These are phyloP conservation scores for Xylaria palmicola DNA, from an alignment of 495 filamentous ascomycete species.

Conservation along the genomic window DNA sequence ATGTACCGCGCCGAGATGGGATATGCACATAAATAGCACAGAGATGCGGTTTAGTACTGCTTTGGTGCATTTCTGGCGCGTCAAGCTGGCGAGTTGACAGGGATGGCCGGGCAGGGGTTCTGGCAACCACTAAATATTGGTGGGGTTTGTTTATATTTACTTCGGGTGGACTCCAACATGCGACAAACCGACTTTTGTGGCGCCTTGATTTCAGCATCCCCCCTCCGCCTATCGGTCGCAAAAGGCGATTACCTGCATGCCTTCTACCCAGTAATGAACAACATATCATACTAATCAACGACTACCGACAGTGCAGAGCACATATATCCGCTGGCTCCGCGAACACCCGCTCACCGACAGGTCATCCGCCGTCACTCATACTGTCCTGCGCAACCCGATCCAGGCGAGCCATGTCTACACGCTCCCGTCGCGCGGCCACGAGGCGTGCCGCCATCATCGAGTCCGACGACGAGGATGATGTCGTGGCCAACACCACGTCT, in stretches of 20 bases:
- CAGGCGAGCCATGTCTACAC: slow-evolving; percentile 56
- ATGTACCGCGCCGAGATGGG: too few species aligned
- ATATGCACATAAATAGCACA: too few species aligned
- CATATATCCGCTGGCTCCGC: background rate
- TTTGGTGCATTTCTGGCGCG: background rate
- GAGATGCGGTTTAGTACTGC: background rate
- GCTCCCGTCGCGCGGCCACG: slow-evolving; percentile 70
- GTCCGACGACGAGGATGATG: slow-evolving; percentile 70
- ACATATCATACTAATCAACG: background rate
- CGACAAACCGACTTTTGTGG: background rate
- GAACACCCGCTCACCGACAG: background rate
- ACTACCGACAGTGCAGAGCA: background rate
- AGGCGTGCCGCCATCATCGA: slow-evolving; percentile 71
- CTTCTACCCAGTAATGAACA: background rate
- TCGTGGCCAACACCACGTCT: slow-evolving; percentile 54
- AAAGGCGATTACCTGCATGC: background rate
- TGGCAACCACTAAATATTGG: slow-evolving; percentile 9
- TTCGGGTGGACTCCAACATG: slow-evolving; percentile 11
- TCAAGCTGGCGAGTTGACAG: background rate
- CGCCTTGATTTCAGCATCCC: background rate
- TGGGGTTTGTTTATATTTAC: slow-evolving; percentile 37
- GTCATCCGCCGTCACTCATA: background rate
- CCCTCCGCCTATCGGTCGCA: slow-evolving; percentile 8
- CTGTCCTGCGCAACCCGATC: background rate
- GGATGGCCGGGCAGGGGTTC: slow-evolving; percentile 1